Percentiles rank a stretch among this genome's conserved stretches.
Conservation (phyloP, 441 rosid genomes). For the Pelargonium cotyledonis region DNA sequence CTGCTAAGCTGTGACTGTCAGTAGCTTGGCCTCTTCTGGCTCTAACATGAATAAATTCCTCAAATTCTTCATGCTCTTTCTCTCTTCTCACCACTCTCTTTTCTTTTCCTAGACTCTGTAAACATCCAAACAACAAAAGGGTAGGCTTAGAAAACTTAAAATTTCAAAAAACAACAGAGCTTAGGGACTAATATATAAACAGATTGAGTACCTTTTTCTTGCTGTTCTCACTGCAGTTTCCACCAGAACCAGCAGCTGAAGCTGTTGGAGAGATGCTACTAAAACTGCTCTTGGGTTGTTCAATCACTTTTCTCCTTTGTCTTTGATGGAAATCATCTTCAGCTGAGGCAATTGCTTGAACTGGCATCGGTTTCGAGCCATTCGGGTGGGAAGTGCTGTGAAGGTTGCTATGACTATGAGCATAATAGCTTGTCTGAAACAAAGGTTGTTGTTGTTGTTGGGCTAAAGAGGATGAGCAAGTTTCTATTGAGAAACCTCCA, state of each 20-base stretch:
- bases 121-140: neutral
- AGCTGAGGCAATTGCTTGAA: slow-evolving; percentile 7
- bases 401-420: neutral
- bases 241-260: slow-evolving; percentile 9
- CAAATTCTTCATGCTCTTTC: slow-evolving; percentile 14
- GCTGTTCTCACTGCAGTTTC: neutral
- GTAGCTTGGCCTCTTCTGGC: slow-evolving; percentile 60
- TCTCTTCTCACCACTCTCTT: slow-evolving; percentile 26
- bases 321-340: slow-evolving; percentile 19
- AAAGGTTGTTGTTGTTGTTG: neutral
- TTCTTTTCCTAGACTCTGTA: slow-evolving; percentile 27
- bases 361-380: neutral
- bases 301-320: slow-evolving; percentile 23
- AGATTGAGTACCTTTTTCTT: slow-evolving; percentile 1
- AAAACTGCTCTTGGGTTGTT: neutral
- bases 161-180: neutral
- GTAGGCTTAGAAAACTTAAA: neutral
- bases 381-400: no score
- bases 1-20: slow-evolving; percentile 54
- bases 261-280: neutral
- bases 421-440: slow-evolving; percentile 3
- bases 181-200: slow-evolving; percentile 7
- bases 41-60: slow-evolving; percentile 45
- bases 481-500: neutral
- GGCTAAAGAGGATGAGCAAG: neutral